Evolutionary conservation across 2,329 filamentous ascomycete species (phyloP).

Genomic region (Penicillium paneum): DNA sequence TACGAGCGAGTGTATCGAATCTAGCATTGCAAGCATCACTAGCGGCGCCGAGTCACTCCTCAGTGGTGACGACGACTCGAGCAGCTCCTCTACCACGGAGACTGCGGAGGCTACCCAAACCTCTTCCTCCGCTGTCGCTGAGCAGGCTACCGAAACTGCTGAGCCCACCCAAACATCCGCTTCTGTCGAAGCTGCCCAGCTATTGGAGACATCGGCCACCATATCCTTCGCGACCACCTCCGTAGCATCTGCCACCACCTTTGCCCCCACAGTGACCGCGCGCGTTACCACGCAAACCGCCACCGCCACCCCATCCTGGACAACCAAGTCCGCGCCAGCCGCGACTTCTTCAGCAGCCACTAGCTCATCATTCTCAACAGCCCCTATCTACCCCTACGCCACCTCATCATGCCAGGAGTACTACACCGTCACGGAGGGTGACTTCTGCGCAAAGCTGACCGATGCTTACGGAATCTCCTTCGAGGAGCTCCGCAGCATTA

Average conservation of each 20-base stretch:
- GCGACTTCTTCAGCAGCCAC: constrained; percentile 4
- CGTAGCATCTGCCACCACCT: background rate
- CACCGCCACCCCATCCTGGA: constrained; percentile 5
- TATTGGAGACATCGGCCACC: constrained; percentile 15
- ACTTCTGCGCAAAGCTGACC: constrained; percentile 28
- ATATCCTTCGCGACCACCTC: background rate
- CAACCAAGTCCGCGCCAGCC: constrained; percentile 5
- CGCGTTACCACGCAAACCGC: background rate
- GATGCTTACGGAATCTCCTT: constrained; percentile 18
- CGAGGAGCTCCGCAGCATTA: constrained; percentile 23
- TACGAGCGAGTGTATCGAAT: constrained; percentile 16
- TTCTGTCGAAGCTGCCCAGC: background rate
- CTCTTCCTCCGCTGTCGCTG: constrained; percentile 1
- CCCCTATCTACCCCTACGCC: constrained; percentile 24
- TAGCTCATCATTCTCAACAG: constrained; percentile 8
- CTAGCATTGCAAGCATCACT: constrained; percentile 16
- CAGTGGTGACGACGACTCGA: constrained; percentile 10
- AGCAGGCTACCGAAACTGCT: constrained; percentile 2
- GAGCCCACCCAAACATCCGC: constrained; percentile 5
- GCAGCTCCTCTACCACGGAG: constrained; percentile 8
- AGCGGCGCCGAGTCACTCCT: constrained; percentile 4
- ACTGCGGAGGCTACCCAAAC: constrained; percentile 5
- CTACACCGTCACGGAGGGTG: constrained; percentile 20
- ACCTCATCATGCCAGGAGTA: constrained; percentile 22
- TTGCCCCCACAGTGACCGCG: background rate